phyloP scores from a whole-genome alignment of 495 filamentous ascomycete genomes.

The Elasticomyces elasticus region DNA sequence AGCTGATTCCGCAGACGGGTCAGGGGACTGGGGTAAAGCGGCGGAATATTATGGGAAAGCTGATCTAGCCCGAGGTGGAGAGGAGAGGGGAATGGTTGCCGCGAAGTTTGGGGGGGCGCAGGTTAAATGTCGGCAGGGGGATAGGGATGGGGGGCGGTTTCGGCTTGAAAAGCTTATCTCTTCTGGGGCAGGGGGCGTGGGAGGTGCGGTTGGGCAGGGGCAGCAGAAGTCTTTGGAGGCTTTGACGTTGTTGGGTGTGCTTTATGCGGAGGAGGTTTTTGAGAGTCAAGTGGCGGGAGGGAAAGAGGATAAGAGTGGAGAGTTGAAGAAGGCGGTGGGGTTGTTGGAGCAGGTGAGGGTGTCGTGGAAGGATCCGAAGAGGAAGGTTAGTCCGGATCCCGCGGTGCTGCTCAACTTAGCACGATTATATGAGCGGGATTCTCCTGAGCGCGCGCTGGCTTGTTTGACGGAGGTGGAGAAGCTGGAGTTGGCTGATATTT shows the following conservation, averaged over 20 bases:
- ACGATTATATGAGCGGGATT: constrained; percentile 74
- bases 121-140: constrained; percentile 69
- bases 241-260: constrained; percentile 76
- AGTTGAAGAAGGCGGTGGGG: constrained; percentile 70
- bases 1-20: too few species aligned
- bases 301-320: constrained; percentile 78
- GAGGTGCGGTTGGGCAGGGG: too few species aligned
- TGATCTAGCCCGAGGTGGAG: constrained; percentile 78
- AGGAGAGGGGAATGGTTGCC: constrained; percentile 77
- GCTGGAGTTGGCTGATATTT: constrained; percentile 65
- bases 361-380: constrained; percentile 85
- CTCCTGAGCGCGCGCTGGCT: constrained; percentile 81
- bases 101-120: constrained; percentile 90
- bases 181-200: constrained; percentile 34
- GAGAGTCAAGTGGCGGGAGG: constrained; percentile 54
- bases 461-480: constrained; percentile 85
- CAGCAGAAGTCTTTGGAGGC: constrained; percentile 76
- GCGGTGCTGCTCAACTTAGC: constrained; percentile 88
- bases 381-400: constrained; percentile 65
- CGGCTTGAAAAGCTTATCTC: constrained; percentile 87
- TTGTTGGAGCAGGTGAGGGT: constrained; percentile 75
- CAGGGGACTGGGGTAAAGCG: too few species aligned
- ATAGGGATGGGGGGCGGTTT: constrained; percentile 86
- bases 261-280: constrained; percentile 92
- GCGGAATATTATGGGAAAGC: constrained; percentile 75